Conservation (phyloP, 306 rosid species). For the Fragaria ananassa region DNA sequence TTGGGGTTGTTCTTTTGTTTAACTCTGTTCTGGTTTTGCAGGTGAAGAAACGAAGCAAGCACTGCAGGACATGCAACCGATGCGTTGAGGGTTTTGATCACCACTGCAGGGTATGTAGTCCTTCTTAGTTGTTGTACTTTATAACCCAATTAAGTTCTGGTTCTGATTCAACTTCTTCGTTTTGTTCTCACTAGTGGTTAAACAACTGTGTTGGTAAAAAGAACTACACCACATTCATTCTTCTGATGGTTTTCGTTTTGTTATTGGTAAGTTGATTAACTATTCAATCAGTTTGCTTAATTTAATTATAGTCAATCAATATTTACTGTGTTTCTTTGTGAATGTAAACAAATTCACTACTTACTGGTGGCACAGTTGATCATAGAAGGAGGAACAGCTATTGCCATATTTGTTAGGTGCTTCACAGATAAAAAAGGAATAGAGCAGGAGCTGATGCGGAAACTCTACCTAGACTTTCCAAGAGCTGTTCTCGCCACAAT, state of each 20-base stretch:
- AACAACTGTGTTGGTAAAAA: constrained; percentile 93
- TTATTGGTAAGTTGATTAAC: constrained; percentile 53
- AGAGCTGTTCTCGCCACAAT: constrained; percentile 76
- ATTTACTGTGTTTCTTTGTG: neutral
- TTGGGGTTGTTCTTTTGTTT: neutral
- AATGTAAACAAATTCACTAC: neutral
- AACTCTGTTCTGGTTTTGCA: constrained; percentile 22
- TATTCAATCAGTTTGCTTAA: constrained; percentile 18
- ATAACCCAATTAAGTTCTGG: neutral
- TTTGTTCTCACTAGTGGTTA: constrained; percentile 65
- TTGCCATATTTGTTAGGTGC: constrained; percentile 81
- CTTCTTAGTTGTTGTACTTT: neutral
- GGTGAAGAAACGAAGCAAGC: constrained; percentile 86
- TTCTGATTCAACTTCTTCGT: neutral
- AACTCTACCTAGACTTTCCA: constrained; percentile 60
- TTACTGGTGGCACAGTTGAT: constrained; percentile 45
- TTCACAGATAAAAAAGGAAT: constrained; percentile 66
- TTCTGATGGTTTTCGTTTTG: constrained; percentile 70
- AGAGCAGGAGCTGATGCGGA: constrained; percentile 62
- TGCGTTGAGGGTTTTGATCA: constrained; percentile 97
- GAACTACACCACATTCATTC: constrained; percentile 87
- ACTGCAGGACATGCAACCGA: constrained; percentile 91
- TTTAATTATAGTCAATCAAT: neutral
- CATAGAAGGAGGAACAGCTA: constrained; percentile 80
- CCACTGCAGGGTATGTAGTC: constrained; percentile 75